phyloP scores from a whole-genome alignment of 2,329 filamentous ascomycete genomes.

The Scedosporium boydii region DNA sequence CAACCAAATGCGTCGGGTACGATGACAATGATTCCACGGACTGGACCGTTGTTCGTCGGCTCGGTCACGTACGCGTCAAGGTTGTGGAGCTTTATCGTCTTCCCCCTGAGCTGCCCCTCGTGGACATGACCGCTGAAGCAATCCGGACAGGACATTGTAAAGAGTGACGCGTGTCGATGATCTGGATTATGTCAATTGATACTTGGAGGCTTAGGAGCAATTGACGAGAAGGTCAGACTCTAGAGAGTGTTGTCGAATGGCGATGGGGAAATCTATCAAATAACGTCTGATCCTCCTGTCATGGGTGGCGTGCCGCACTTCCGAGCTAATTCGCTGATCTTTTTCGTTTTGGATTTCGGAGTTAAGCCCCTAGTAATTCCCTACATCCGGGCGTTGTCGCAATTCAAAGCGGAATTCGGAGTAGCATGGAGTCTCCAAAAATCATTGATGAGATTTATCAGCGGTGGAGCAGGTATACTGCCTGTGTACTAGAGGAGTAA shows the following conservation, averaged over 20 bases:
- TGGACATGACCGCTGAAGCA: constrained; percentile 40
- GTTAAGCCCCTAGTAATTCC: not conserved
- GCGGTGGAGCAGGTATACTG: too few relatives aligned
- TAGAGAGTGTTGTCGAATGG: too few relatives aligned
- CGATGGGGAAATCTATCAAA: not conserved
- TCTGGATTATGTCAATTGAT: too few relatives aligned
- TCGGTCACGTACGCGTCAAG: constrained; percentile 37
- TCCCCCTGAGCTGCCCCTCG: constrained; percentile 32
- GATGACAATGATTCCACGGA: constrained; percentile 41
- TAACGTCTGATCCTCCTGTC: too few relatives aligned
- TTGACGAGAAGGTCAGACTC: too few relatives aligned
- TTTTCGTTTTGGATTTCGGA: not conserved
- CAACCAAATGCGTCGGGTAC: constrained; percentile 48
- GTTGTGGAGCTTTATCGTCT: constrained; percentile 34
- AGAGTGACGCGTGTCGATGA: too few relatives aligned
- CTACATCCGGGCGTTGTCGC: not conserved
- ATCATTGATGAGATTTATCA: too few relatives aligned
- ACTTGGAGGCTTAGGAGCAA: too few relatives aligned
- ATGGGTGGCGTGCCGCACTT: not conserved
- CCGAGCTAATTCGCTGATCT: not conserved
- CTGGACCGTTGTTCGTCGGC: constrained; percentile 16
- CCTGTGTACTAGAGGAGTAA: too few relatives aligned
- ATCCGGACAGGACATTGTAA: constrained; percentile 24
- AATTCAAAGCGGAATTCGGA: too few relatives aligned
- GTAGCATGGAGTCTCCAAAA: too few relatives aligned